Evolutionary conservation across 2,329 filamentous ascomycete genomes (phyloP), one percentile per base, ranked within the genome.

Genomic region (Cladorrhinum sp.): DNA sequence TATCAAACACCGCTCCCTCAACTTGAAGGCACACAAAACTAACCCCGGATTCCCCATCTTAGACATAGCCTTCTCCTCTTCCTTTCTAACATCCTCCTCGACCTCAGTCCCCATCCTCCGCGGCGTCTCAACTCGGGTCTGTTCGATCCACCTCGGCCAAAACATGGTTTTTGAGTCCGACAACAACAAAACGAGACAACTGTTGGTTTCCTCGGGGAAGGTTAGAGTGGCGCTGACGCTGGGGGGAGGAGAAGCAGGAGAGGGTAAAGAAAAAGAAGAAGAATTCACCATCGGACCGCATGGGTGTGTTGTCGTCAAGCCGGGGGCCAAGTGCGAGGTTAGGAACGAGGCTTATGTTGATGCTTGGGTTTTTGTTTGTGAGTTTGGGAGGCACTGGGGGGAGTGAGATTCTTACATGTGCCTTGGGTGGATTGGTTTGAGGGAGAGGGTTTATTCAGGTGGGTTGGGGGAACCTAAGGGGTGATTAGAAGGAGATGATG

Each of bases 41-140:
- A n/a, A n/a, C n/a, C n/a, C n/a, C n/a, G n/a, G n/a, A 24, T 36
- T 36, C 33, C 33, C 4, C 8, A 16, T 20, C 42, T 46, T 55
- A 73, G 73, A 69, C 50, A 63, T 73, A 18, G 73, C 73, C 10
- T 73, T 70, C 54, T 75, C 74, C 36, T 73, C 73, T n/a, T 63
- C 71, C 2, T 74, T 68, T 61, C 67, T 75, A 8, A 68, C 66
- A 18, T 14, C 5, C 6, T 64, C 66, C 2, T 55, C 62, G 7
- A 64, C 68, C 12, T 61, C 61, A 6, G 65, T 71, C 2, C 65
- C 61, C 1, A 65, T 74, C 20, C 65, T 64, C 56, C 64, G 69
- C 42, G 69, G 70, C 50, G 64, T 74, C 12, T 55, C 64, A 2
- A 68, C 71, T 60, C 69, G 68, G 18, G 66, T 74, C 18, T 65